Evolutionary conservation across 2,329 filamentous ascomycete species (phyloP), one percentile per base, ranked within the genome.

Genomic region (Trichophyton equinum): DNA sequence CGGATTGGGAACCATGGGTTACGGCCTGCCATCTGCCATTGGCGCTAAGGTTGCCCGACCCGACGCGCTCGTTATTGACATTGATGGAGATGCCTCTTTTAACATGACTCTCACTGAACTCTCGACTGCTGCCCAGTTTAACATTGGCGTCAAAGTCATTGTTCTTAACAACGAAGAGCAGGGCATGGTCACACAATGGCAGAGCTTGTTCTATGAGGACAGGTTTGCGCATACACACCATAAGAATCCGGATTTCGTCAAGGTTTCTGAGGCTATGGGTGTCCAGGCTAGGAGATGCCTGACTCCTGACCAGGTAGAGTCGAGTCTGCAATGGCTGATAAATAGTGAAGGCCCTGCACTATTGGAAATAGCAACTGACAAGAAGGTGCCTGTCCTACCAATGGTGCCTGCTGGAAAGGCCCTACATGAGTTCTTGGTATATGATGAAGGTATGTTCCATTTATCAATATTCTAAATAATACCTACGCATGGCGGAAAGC

Each of bases 171-270:
- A 96, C 75, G 91, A 95, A 75, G 91, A 97, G 76, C 92, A 96
- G 77, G 92, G 92, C 60, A 97, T 97, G 92, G 91, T 97, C 49
- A 96, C 91, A 1, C 92, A 96, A 78, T 97, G 92, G 92, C 92
- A 97, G 77, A 91, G 90, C 69, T 84, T 97, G 66, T 97, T 97
- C 78, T 97, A 95, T 78, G 88, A 96, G 74, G 91, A 96, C 72
- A 85, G 92, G 68, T 97, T 85, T 74, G 75, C 90, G 40, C 91
- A 96, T 74, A 96, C 92, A 0, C 92, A 97, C 74, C 91, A 96
- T 77, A 81, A 84, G 72, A 97, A 97, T 75, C 91, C 92, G n/a
- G 85, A 96, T 73, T 97, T 97, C 72, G 88, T 92, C 76, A 96
- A 94, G 79, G 80, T 97, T 55, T 85, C 89, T 38, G 89, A 96